phyloP scores from a whole-genome alignment of 2,329 filamentous ascomycete genomes.

The Zymoseptoria passerinii region DNA sequence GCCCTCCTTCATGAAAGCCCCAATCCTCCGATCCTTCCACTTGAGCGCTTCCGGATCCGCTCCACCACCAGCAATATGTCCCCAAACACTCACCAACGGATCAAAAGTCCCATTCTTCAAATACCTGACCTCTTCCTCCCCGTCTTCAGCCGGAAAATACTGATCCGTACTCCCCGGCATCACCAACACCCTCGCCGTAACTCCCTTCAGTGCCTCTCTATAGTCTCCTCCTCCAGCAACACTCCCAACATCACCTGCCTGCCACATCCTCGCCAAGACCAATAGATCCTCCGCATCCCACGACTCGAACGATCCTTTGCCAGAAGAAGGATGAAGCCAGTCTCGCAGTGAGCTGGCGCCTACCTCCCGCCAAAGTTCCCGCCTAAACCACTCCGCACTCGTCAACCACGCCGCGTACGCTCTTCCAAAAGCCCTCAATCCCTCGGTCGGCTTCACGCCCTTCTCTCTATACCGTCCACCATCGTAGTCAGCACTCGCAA shows the following conservation, averaged over 20 bases:
- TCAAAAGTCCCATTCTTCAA: background rate
- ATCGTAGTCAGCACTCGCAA: conserved; percentile 1
- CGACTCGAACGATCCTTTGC: background rate
- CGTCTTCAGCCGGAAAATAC: background rate
- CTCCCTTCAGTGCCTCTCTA: background rate
- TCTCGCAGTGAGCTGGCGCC: background rate
- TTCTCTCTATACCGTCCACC: background rate
- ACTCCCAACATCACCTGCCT: background rate
- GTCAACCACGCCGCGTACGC: conserved; percentile 1
- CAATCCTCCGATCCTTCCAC: background rate
- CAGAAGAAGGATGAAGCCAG: background rate
- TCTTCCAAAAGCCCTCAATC: background rate
- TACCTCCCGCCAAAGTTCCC: background rate
- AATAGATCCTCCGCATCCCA: conserved; percentile 3
- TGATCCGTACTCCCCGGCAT: conserved; percentile 2
- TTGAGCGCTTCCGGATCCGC: background rate
- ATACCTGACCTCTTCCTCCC: background rate
- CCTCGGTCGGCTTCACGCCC: background rate
- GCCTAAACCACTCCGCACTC: conserved; percentile 2
- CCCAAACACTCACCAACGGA: background rate
- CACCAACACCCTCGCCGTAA: conserved; percentile 1
- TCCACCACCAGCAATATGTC: conserved; percentile 2
- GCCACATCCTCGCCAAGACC: conserved; percentile 4
- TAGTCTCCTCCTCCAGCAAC: background rate
- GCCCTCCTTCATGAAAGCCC: background rate